Conservation (phyloP, 805 yeast genomes). For the Monosporozyma solicola region DNA sequence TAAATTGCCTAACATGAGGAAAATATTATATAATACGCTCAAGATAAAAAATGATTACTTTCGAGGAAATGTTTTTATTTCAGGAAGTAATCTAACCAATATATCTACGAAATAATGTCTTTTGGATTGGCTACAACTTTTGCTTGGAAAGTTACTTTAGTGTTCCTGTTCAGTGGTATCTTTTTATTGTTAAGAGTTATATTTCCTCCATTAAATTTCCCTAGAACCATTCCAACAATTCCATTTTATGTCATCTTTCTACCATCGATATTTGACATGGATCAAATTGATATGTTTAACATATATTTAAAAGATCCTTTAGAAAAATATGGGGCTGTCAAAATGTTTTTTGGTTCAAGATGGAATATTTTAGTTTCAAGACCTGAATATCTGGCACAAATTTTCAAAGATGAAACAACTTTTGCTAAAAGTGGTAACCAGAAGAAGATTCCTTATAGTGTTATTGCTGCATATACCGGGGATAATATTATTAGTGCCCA, state of each 20-base stretch:
- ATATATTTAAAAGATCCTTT: slow-evolving; percentile 36
- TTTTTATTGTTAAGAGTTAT: slow-evolving; percentile 11
- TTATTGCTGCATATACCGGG: slow-evolving; percentile 47
- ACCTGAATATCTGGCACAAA: slow-evolving; percentile 38
- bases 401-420: slow-evolving; percentile 40
- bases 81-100: background rate
- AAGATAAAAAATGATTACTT: background rate
- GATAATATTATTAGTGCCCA: slow-evolving; percentile 54
- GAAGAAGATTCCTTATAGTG: slow-evolving; percentile 46
- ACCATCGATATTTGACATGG: slow-evolving; percentile 36
- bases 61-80: background rate
- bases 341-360: slow-evolving; percentile 49
- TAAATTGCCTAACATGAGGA: background rate
- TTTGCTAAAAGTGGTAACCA: slow-evolving; percentile 56
- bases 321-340: slow-evolving; percentile 49
- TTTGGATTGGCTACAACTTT: background rate
- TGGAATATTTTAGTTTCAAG: slow-evolving; percentile 49
- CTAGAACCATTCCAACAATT: slow-evolving; percentile 47
- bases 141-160: background rate
- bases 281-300: slow-evolving; percentile 41
- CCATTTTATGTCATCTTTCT: slow-evolving; percentile 51
- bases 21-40: background rate
- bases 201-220: slow-evolving; percentile 44
- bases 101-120: background rate
- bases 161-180: background rate